These are phyloP conservation scores for Fomitopsis schrenkii DNA, from an alignment of 1,284 basidiomycete species.

Conservation along the genomic window DNA sequence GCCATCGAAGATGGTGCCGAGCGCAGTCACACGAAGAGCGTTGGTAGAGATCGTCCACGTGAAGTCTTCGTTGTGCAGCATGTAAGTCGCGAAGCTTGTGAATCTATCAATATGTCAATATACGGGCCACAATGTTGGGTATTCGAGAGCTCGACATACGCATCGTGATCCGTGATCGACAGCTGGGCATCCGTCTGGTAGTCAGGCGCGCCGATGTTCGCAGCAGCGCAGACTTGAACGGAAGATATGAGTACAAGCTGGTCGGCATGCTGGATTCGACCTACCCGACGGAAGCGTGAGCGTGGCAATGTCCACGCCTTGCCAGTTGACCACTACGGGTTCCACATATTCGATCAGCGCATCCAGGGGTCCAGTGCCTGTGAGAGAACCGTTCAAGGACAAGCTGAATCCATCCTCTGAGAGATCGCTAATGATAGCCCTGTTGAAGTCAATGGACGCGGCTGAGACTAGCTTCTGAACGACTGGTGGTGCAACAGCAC, in stretches of 20 bases:
- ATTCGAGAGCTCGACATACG: not conserved
- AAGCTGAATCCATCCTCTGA: not conserved
- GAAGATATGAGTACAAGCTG: not conserved
- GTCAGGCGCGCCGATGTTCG: not conserved
- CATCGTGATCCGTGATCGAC: not conserved
- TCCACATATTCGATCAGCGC: not conserved
- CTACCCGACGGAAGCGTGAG: not conserved
- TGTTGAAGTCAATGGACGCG: not conserved
- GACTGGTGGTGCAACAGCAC: not conserved
- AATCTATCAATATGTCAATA: not conserved
- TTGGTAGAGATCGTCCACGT: not conserved
- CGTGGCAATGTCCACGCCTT: not conserved
- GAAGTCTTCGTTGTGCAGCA: not conserved
- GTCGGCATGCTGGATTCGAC: not conserved
- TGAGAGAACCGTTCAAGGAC: not conserved
- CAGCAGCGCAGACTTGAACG: not conserved
- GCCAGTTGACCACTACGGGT: not conserved
- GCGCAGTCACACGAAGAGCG: not conserved
- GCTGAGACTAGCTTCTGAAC: not conserved
- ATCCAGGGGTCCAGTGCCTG: not conserved
- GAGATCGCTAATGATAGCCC: not conserved
- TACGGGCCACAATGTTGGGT: not conserved
- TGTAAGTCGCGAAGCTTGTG: not conserved
- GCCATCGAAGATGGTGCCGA: not conserved
- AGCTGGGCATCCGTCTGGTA: not conserved